Conservation (phyloP, 805 yeast genomes). For the Schwanniomyces occidentalis region DNA sequence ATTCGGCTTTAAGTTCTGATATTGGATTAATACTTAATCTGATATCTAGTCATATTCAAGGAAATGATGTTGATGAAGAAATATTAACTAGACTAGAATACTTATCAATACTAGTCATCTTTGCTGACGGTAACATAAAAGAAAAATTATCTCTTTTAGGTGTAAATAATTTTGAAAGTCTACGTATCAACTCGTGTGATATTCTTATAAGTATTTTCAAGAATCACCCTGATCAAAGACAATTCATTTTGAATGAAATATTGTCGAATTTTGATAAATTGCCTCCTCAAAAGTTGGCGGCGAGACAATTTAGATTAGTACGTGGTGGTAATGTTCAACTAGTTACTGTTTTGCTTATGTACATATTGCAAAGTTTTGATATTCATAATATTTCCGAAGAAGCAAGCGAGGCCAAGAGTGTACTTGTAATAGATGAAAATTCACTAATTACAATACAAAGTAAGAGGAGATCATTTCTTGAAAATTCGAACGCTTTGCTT, state of each 20-base stretch:
- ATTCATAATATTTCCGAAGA: constrained; percentile 7
- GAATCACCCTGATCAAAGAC: constrained; percentile 50
- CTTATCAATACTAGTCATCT: constrained; percentile 42
- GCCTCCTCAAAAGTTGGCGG: constrained; percentile 43
- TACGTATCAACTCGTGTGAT: constrained; percentile 28
- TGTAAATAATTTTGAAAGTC: constrained; percentile 19
- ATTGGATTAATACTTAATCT: constrained; percentile 9
- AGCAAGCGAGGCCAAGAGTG: constrained; percentile 5
- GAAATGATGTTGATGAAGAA: constrained; percentile 41
- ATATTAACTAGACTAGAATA: constrained; percentile 61
- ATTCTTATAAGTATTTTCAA: constrained; percentile 36
- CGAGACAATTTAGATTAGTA: constrained; percentile 44
- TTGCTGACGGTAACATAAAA: constrained; percentile 29
- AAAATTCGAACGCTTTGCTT: background rate
- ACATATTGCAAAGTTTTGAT: constrained; percentile 42
- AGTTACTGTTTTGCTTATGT: constrained; percentile 46
- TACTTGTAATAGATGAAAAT: too few relatives aligned
- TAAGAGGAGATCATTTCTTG: constrained; percentile 5
- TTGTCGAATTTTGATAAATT: constrained; percentile 50
- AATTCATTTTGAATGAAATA: constrained; percentile 62
- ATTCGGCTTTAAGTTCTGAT: constrained; percentile 13
- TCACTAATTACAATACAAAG: constrained; percentile 1
- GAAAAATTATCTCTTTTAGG: constrained; percentile 21
- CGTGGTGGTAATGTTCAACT: constrained; percentile 52
- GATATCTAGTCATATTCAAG: constrained; percentile 11